Conservation (phyloP, 139 green algal genomes). For the Ostreobium quekettii region DNA sequence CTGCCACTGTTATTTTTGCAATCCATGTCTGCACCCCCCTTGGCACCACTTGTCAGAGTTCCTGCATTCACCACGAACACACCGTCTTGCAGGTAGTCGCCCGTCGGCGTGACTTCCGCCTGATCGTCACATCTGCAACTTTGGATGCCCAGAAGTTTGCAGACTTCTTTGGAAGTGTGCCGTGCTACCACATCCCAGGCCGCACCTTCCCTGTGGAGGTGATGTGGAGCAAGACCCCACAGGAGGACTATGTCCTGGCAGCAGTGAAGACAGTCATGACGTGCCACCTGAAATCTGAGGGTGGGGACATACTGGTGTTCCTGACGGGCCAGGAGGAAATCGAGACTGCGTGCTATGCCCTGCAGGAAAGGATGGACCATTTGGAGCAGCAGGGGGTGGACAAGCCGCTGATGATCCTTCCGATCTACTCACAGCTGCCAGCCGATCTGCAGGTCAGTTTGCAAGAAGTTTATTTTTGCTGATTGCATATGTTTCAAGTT, state of each 20-base stretch:
- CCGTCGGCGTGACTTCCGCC: slow-evolving; percentile 79
- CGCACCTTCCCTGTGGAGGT: slow-evolving; percentile 95
- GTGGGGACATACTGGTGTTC: slow-evolving; percentile 97
- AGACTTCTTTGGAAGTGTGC: slow-evolving; percentile 80
- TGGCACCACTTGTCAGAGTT: too few relatives aligned
- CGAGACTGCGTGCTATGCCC: slow-evolving; percentile 81
- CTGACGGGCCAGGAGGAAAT: slow-evolving; percentile 98
- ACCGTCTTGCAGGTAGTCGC: slow-evolving; percentile 57
- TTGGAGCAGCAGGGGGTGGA: slow-evolving; percentile 32
- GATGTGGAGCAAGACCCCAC: slow-evolving; percentile 66
- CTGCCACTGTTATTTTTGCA: too few relatives aligned
- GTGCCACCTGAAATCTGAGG: slow-evolving; percentile 72
- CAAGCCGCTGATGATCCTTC: slow-evolving; percentile 79
- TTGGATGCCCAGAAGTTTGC: slow-evolving; percentile 82
- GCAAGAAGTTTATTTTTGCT: too few relatives aligned
- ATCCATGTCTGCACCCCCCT: too few relatives aligned
- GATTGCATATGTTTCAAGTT: too few relatives aligned
- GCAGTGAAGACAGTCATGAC: slow-evolving; percentile 92
- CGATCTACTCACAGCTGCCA: slow-evolving; percentile 93
- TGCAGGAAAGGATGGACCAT: slow-evolving; percentile 72
- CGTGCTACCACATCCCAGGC: slow-evolving; percentile 89
- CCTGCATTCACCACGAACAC: too few relatives aligned
- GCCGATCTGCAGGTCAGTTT: slow-evolving; percentile 63
- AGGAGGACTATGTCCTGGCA: slow-evolving; percentile 96
- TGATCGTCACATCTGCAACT: slow-evolving; percentile 96